phyloP scores from a whole-genome alignment of 192 early-diverging fungal species.

The Kickxella alabastrina region DNA sequence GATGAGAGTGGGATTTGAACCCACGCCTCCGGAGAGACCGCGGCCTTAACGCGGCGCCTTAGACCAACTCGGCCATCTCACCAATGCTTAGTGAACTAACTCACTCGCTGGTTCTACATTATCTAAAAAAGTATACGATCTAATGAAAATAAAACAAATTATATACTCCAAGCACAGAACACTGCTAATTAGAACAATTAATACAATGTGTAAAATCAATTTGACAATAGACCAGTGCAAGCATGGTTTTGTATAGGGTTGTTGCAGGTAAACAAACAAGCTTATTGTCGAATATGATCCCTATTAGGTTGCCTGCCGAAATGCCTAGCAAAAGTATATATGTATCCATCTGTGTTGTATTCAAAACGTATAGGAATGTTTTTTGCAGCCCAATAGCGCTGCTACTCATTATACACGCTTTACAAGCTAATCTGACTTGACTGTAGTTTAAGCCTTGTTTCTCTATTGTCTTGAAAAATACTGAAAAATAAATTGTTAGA shows the following conservation, averaged over 20 bases:
- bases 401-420: too few species aligned
- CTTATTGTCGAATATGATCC: neutral
- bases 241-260: too few species aligned
- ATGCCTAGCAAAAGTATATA: neutral
- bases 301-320: neutral
- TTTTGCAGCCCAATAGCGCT: too few species aligned
- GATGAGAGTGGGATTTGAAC: constrained; percentile 23
- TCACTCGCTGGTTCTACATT: constrained; percentile 12
- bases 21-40: neutral
- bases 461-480: too few species aligned
- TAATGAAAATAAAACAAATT: neutral
- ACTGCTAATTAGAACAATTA: too few species aligned
- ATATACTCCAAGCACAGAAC: too few species aligned
- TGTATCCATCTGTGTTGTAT: neutral
- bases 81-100: constrained; percentile 8
- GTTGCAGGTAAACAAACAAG: too few species aligned
- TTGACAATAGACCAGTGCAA: too few species aligned
- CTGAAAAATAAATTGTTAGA: too few species aligned
- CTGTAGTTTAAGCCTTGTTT: too few species aligned
- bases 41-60: neutral
- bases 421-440: too few species aligned
- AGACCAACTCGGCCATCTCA: neutral
- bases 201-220: too few species aligned
- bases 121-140: constrained; percentile 19
- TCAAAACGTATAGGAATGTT: neutral